Evolutionary conservation across 2,329 filamentous ascomycete species (phyloP).

Genomic region (Pestalotiopsis sp.): DNA sequence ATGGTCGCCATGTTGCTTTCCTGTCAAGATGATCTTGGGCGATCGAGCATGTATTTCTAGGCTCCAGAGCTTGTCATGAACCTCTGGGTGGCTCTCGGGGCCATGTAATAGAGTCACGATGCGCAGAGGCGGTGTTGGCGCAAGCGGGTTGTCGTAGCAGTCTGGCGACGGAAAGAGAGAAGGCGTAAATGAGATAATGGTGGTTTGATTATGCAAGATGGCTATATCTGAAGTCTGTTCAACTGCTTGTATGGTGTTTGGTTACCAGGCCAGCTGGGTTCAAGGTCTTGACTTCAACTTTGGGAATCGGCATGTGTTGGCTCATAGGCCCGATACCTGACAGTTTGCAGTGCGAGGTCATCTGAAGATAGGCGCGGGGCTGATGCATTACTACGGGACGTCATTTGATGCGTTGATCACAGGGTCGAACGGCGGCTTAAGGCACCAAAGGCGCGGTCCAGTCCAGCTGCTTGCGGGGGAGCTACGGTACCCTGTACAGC

Average conservation of each 20-base stretch:
- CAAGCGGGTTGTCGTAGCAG: not conserved
- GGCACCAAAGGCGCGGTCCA: not conserved
- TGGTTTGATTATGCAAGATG: not conserved
- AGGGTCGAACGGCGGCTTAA: not conserved
- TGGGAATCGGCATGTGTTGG: not conserved
- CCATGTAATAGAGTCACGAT: not conserved
- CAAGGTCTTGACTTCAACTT: not conserved
- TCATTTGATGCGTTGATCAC: constrained; percentile 14
- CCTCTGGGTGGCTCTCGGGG: not conserved
- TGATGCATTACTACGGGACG: constrained; percentile 7
- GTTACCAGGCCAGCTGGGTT: constrained; percentile 1
- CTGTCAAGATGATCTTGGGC: not conserved
- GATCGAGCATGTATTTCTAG: not conserved
- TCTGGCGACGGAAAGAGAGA: not conserved
- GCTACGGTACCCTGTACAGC: not conserved
- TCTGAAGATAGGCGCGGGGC: constrained; percentile 4
- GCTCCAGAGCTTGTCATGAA: not conserved
- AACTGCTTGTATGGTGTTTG: not conserved
- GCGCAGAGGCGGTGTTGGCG: not conserved
- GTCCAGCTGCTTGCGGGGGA: not conserved
- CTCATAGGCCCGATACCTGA: not conserved
- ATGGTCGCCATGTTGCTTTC: constrained; percentile 29
- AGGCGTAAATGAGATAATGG: not conserved
- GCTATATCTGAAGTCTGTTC: not conserved
- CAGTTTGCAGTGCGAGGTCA: not conserved